phyloP scores from a whole-genome alignment of 306 rosid genomes.

The Sophora flavescens region DNA sequence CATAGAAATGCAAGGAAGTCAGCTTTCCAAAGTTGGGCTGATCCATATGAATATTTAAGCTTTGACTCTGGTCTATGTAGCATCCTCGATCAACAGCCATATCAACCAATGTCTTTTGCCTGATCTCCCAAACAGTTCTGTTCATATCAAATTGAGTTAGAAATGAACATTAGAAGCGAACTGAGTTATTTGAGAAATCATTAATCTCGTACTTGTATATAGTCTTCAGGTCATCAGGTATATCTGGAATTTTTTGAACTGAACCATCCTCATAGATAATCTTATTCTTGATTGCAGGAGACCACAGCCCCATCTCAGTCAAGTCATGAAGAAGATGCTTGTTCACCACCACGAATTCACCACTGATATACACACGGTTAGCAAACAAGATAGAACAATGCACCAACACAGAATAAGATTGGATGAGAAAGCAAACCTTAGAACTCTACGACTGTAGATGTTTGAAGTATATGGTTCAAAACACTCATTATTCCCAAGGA shows the following conservation, averaged over 20 bases:
- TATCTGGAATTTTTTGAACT: constrained; percentile 68
- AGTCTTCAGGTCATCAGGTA: constrained; percentile 68
- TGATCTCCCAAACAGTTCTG: constrained; percentile 99
- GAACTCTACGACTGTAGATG: constrained; percentile 78
- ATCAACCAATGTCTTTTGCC: constrained; percentile 83
- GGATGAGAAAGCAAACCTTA: constrained; percentile 61
- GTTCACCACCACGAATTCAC: constrained; percentile 93
- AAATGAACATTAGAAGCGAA: constrained; percentile 12
- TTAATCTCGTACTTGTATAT: constrained; percentile 71
- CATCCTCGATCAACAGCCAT: constrained; percentile 92
- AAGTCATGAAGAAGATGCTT: constrained; percentile 87
- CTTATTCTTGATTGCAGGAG: constrained; percentile 70
- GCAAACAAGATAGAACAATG: constrained; percentile 3
- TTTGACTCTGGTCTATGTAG: constrained; percentile 90
- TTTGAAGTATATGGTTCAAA: constrained; percentile 92
- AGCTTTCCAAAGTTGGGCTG: constrained; percentile 88
- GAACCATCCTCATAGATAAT: constrained; percentile 76
- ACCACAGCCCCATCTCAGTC: constrained; percentile 87
- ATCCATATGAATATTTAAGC: constrained; percentile 87
- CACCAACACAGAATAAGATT: neutral
- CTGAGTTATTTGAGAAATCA: neutral
- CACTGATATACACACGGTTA: constrained; percentile 54
- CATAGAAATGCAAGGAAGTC: constrained; percentile 88
- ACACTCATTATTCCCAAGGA: constrained; percentile 92
- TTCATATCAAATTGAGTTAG: constrained; percentile 38